Conservation (phyloP, 352 stramenopile species). For the Phytophthora pisi region DNA sequence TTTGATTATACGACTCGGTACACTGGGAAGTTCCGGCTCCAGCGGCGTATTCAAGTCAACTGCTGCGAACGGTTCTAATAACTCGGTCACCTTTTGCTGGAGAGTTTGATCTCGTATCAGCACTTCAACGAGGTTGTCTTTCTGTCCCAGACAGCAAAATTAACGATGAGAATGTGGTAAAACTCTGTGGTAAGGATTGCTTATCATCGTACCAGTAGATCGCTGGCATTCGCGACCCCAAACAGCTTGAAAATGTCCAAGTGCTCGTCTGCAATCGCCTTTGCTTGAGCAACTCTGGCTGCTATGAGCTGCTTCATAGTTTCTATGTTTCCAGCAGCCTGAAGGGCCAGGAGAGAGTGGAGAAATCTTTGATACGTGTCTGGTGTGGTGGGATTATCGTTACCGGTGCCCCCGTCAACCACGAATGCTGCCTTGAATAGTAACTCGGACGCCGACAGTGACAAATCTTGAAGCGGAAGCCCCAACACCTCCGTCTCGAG, state of each 20-base stretch:
- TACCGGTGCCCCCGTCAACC: slow-evolving; percentile 14
- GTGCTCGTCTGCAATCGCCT: slow-evolving; percentile 26
- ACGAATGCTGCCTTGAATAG: slow-evolving; percentile 68
- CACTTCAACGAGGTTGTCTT: slow-evolving; percentile 9
- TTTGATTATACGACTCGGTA: background rate
- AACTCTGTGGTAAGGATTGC: background rate
- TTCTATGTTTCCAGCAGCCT: slow-evolving; percentile 23
- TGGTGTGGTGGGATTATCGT: background rate
- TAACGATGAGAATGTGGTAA: slow-evolving; percentile 5
- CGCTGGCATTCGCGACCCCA: slow-evolving; percentile 23
- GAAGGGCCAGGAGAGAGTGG: slow-evolving; percentile 27
- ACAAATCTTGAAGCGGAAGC: slow-evolving; percentile 38
- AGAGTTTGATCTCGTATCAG: slow-evolving; percentile 29
- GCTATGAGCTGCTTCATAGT: slow-evolving; percentile 36
- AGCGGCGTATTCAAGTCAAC: background rate
- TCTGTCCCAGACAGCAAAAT: slow-evolving; percentile 16
- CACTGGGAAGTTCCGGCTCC: background rate
- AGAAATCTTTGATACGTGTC: slow-evolving; percentile 37
- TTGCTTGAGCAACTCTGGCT: slow-evolving; percentile 29
- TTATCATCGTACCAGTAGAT: slow-evolving; percentile 36
- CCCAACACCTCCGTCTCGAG: slow-evolving; percentile 57
- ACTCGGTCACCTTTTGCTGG: slow-evolving; percentile 33
- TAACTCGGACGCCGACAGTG: slow-evolving; percentile 33
- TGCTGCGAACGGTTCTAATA: slow-evolving; percentile 23
- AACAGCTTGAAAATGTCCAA: slow-evolving; percentile 20